Evolutionary conservation across 495 filamentous ascomycete species (phyloP).

Genomic region (Tetracladium setigerum): DNA sequence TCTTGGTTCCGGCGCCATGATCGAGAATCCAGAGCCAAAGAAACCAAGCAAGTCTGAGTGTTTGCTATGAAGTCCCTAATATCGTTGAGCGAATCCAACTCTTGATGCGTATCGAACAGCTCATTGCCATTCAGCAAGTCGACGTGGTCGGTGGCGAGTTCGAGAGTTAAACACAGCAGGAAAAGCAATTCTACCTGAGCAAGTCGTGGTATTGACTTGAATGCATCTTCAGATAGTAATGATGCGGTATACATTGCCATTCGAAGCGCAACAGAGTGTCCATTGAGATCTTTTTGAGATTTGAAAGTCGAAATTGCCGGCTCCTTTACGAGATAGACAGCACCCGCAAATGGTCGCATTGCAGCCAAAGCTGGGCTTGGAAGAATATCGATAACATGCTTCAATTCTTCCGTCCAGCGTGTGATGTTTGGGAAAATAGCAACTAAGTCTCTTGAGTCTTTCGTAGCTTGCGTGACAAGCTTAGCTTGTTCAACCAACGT

Average conservation of each 20-base stretch:
- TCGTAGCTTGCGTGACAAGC: conserved; percentile 14
- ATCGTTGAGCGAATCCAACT: conserved; percentile 4
- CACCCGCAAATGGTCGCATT: conserved; percentile 62
- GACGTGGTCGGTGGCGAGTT: conserved; percentile 37
- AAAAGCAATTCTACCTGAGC: conserved; percentile 31
- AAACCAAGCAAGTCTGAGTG: neutral
- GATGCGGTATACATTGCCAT: conserved; percentile 60
- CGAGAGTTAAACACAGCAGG: conserved; percentile 30
- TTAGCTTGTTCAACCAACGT: conserved; percentile 36
- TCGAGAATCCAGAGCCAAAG: conserved; percentile 37
- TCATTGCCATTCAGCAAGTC: conserved; percentile 15
- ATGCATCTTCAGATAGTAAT: conserved; percentile 35
- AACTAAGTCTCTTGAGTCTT: conserved; percentile 14
- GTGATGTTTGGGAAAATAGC: conserved; percentile 34
- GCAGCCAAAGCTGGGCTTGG: conserved; percentile 61
- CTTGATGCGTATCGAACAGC: neutral
- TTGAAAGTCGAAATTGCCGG: neutral
- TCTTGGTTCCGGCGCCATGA: neutral
- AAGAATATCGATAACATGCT: conserved; percentile 45
- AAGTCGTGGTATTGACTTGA: conserved; percentile 18
- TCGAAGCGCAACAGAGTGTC: conserved; percentile 64
- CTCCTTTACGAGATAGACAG: conserved; percentile 53
- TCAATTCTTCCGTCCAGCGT: conserved; percentile 40
- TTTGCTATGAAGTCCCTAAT: neutral
- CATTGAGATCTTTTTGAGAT: conserved; percentile 47